Evolutionary conservation across 2,329 filamentous ascomycete species (phyloP), one percentile per base, ranked within the genome.

Genomic region (Lanzia echinophila): DNA sequence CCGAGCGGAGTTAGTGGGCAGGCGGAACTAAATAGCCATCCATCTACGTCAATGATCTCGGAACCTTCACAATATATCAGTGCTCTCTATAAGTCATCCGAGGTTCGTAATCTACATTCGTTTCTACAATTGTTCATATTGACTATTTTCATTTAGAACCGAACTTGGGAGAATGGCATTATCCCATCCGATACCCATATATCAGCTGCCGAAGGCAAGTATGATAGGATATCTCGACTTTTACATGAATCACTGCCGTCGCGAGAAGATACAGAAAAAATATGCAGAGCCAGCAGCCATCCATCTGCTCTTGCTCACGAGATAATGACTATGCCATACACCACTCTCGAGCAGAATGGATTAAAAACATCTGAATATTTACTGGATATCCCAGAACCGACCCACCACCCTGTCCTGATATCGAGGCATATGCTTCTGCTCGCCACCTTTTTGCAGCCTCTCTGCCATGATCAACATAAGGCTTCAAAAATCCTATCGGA

Each of bases 401-500:
- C 62, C 47, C 31, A 49, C 46, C 55, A 62, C 51, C 62, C 64
- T 32, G 56, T 58, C 6, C 42, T 49, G 4, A 66, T 67, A 44
- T 62, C 43, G 24, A n/a, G 62, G 11, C 54, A 62, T 20, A 59
- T 58, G 17, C 38, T 67, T 12, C 39, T 67, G 22, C 62, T 59
- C 50, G 52, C 66, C 24, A 58, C 60, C 28, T 55, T 64, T 42
- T 39, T 65, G 6, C 64, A 67, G 45, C 65, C 65, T 36, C 52
- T 65, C 38, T 53, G 59, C 45, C 48, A 45, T 0, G 49, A 56
- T 8, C 33, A 55, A 36, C 8, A 57, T 20, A n/a, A 50, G 49
- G 24, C 48, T 65, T 3, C 50, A 60, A 8, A 32, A 65, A 5
- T 43, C 50, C 7, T 56, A 59, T 20, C 51, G 60, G 6, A 43